Base-by-base conservation (phyloP, 352 stramenopile species). In the Globisporangium nodosum region DNA sequence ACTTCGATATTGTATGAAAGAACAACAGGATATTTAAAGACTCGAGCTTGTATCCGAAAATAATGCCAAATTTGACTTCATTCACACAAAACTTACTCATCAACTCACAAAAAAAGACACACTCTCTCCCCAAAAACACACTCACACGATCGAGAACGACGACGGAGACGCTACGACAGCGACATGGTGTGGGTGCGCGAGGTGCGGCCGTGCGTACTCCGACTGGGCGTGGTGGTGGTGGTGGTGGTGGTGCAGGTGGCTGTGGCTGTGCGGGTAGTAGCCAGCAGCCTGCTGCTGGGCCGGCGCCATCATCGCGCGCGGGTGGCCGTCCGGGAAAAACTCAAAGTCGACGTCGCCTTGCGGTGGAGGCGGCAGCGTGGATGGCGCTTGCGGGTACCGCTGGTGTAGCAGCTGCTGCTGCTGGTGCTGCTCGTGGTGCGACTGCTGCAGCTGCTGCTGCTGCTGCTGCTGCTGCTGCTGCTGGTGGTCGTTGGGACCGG, bases 261-360 rank as follows among this genome's bases (percentile, higher is more conserved):
- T 31, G 58, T 61, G 46, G 20, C 12, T 20, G 12, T 24, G 51
- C n/a, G 31, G 35, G 12, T 45, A 37, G 52, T 24, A 40, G 16
- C 52, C n/a, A 11, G 42, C 33, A 24, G 8, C 33, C 18, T n/a
- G 37, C 46, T 30, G 50, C 33, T 5, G 40, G n/a, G 8, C 20
- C 21, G 27, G 15, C 15, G 56, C 30, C 12, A 31, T n/a, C 27
- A 52, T 42, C 11, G 9, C 15, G 1, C 50, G 58, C 35, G 47
- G 11, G 35, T 58, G 48, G 50, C 60, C 54, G 20, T 68, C 57
- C 20, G 50, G 12, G 45, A 70, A 68, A 51, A 68, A 70, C 49
- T 70, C 64, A 58, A 70, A 70, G 45, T 70, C 56, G n/a, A 68
- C 52, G 16, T 70, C 61, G 15, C 55, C 52, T 30, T 54, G 43